Base-by-base conservation (phyloP, 257 asterid genomes). In the Galeopsis tetrahit region DNA sequence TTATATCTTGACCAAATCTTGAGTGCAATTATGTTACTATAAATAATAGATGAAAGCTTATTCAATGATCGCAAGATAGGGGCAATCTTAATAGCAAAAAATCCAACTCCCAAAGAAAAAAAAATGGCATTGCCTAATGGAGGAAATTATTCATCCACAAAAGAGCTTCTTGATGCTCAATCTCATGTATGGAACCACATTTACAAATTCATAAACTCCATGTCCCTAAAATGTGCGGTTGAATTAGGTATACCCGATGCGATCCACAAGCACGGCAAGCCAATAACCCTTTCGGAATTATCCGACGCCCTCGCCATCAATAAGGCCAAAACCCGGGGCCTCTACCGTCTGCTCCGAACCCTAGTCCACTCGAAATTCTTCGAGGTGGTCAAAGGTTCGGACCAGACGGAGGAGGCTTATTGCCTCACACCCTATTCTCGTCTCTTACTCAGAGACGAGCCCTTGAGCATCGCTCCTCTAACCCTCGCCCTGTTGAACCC, bases 61-160 rank as follows among this genome's bases (percentile, higher is more conserved):
- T 48, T 48, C 55, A 48, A n/a, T 5, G 21, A 48, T 48, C 55
- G n/a, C 55, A 48, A 13, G 14, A 3, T 10, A 38, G 6, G 42
- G 42, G 42, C 42, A 1, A 38, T 3, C 11, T 40, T 7, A 40
- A 2, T 7, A 13, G 7, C 52, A 48, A 11, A 13, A 48, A 11
- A 11, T 1, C 63, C 36, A 57, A 10, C 62, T 5, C 32, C 10
- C 11, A 46, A 32, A 15, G 4, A 48, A 52, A 7, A 52, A 52
- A 55, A 66, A 52, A 68, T 68, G 73, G 73, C 73, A 34, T 14
- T 11, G 13, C 17, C 51, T 0, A 67, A 49, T 51, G 53, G 52
- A 67, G 0, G 7, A 31, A 10, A 57, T 1, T 36, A 34, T 0
- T 49, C 63, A 8, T 57, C 63, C 28, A 68, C 51, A 35, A 8